A percentile compares a stretch with the other conserved stretches of the same genome.
Evolutionary conservation across 2,329 filamentous ascomycete species (phyloP).

Genomic region (Epichloe sibirici): DNA sequence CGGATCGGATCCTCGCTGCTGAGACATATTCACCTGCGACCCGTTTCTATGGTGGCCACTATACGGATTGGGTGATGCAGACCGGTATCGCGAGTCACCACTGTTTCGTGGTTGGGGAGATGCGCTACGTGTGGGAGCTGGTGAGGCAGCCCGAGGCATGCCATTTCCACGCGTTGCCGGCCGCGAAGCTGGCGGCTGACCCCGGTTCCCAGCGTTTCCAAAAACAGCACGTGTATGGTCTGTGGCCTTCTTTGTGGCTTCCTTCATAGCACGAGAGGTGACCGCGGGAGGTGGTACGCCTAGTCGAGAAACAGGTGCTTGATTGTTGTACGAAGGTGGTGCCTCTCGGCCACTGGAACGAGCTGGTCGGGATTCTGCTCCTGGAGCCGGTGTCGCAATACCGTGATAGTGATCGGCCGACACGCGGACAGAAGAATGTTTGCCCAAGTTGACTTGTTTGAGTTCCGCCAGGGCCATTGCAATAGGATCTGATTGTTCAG

Average conservation of each 20-base stretch:
- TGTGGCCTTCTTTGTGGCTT: constrained; percentile 80
- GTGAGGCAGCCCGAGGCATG: constrained; percentile 51
- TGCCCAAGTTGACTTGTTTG: constrained; percentile 65
- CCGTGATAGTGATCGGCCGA: constrained; percentile 95
- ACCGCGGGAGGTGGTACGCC: constrained; percentile 86
- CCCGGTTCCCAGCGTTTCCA: constrained; percentile 15
- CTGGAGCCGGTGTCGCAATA: constrained; percentile 69
- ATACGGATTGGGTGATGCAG: constrained; percentile 55
- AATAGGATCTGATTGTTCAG: constrained; percentile 71
- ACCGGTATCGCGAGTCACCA: constrained; percentile 33
- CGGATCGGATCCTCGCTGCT: constrained; percentile 36
- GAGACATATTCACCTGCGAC: constrained; percentile 27
- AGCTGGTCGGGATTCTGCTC: constrained; percentile 27
- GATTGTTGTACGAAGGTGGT: constrained; percentile 73
- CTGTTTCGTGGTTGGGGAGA: constrained; percentile 49
- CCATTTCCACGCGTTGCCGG: constrained; percentile 48
- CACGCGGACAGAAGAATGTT: constrained; percentile 69
- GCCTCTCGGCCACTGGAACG: constrained; percentile 30
- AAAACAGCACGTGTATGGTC: constrained; percentile 77
- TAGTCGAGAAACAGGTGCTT: constrained; percentile 55
- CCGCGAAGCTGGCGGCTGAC: constrained; percentile 34
- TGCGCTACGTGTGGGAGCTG: constrained; percentile 51
- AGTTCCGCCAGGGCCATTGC: constrained; percentile 85
- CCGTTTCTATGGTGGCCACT: constrained; percentile 24
- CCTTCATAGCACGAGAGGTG: constrained; percentile 90